phyloP scores from a whole-genome alignment of 2,329 filamentous ascomycete species.

The Pestalotiopsis sp. region DNA sequence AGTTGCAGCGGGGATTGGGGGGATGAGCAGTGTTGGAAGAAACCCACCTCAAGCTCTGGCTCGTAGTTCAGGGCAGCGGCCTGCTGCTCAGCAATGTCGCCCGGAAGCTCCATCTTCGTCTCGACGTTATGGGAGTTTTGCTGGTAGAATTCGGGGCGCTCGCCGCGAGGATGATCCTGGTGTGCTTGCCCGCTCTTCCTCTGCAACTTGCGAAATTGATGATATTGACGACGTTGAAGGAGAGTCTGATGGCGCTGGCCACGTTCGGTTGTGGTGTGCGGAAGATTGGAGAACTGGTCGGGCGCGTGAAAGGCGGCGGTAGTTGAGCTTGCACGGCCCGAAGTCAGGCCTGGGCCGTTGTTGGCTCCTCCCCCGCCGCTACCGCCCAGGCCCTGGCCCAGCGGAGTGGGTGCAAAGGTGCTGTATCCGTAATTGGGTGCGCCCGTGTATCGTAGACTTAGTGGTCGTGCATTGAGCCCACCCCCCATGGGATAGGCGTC shows the following conservation, averaged over 20 bases:
- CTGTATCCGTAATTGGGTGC: constrained; percentile 5
- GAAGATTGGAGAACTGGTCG: constrained; percentile 21
- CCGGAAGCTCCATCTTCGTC: constrained; percentile 46
- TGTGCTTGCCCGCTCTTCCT: constrained; percentile 16
- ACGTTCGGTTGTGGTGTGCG: constrained; percentile 14
- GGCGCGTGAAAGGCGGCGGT: constrained; percentile 25
- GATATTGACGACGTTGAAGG: too few species aligned
- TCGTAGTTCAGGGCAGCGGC: constrained; percentile 62
- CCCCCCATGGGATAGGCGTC: too few species aligned
- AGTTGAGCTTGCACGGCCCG: background rate
- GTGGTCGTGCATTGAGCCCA: constrained; percentile 30
- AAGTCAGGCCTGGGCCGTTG: background rate
- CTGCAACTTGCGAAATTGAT: constrained; percentile 9
- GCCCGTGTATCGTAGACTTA: too few species aligned
- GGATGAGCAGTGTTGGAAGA: background rate
- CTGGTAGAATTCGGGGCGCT: constrained; percentile 13
- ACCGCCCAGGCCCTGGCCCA: constrained; percentile 28
- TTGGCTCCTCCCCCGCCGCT: constrained; percentile 21
- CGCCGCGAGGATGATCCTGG: constrained; percentile 13
- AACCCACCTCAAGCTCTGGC: constrained; percentile 56
- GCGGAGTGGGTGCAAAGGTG: constrained; percentile 29
- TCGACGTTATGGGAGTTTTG: constrained; percentile 26
- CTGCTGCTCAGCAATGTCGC: constrained; percentile 61
- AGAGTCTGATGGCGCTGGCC: constrained; percentile 4
- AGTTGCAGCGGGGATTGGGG: background rate